Evolutionary conservation across 2,329 filamentous ascomycete genomes (phyloP), one percentile per base, ranked within the genome.

Genomic region (Fusarium fujikuroi): DNA sequence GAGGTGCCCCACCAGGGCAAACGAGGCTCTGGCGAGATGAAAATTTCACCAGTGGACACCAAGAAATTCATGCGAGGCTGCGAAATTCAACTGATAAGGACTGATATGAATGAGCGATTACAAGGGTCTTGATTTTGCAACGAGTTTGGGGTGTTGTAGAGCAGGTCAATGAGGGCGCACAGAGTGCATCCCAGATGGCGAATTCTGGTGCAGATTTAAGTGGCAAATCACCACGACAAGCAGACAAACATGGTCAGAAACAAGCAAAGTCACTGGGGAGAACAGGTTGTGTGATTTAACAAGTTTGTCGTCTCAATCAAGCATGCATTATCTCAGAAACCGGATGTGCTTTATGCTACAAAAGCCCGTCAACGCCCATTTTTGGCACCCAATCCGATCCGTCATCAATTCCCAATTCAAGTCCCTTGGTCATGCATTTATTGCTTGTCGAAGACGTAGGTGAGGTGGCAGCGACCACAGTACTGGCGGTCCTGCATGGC

Each of bases 401-500:
- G 75, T 75, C 75, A 78, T 78, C 79, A 78, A 69, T 73, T 73
- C 78, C 78, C 74, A 77, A 77, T 75, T 75, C 74, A 66, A 76
- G 36, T 67, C 70, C 64, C 70, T 65, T 73, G 67, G 60, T 80
- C 64, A 72, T 79, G 78, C 78, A 74, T 72, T 86, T 87, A 88
- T 81, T 87, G 86, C 87, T 92, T 91, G 85, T 92, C 90, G 83
- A 92, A 92, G 84, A 92, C 90, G 86, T 92, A 92, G 85, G 90
- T 92, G 75, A 92, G 85, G 85, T 92, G 90, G 89, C 90, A 92
- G 76, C 89, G 89, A 80, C 90, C 90, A 80, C 95, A 97, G 92
- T 98, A 97, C 89, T 99, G 97, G 85, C 96, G 94, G 89, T 99
- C 97, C 88, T 97, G 93, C 95, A 98, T 98, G 85, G 96, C 94